Evolutionary conservation across 2,329 filamentous ascomycete species (phyloP).

Genomic region (Dothidotthia symphoricarpi): DNA sequence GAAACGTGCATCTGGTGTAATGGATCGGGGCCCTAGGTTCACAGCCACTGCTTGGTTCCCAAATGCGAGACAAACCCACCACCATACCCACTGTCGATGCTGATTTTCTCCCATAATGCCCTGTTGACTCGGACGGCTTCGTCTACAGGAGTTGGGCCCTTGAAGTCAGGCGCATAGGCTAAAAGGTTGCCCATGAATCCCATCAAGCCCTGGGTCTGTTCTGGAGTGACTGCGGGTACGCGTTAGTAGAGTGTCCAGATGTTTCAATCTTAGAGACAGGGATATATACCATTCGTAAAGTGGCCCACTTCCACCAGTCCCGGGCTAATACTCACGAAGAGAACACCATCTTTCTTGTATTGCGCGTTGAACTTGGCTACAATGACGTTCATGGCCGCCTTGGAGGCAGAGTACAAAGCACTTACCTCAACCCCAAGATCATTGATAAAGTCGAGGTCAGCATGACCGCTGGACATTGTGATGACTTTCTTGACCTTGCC

Average conservation of each 20-base stretch:
- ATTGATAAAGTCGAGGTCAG: conserved; percentile 48
- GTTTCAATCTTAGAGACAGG: background rate
- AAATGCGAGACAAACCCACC: conserved; percentile 57
- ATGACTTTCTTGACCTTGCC: conserved; percentile 57
- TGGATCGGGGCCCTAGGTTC: no score
- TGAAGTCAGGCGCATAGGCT: conserved; percentile 16
- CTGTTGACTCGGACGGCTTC: conserved; percentile 32
- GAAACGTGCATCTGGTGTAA: no score
- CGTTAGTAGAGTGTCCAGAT: background rate
- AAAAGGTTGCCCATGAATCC: conserved; percentile 28
- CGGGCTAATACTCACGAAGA: conserved; percentile 54
- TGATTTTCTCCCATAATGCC: conserved; percentile 39
- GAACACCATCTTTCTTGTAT: conserved; percentile 51
- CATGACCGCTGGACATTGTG: conserved; percentile 49
- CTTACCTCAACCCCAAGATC: conserved; percentile 37
- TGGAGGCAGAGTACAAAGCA: conserved; percentile 50
- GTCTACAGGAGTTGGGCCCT: conserved; percentile 10
- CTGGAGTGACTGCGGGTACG: conserved; percentile 7
- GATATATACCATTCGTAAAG: no score
- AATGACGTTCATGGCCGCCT: conserved; percentile 54
- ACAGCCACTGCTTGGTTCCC: conserved; percentile 56
- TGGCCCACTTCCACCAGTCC: conserved; percentile 51
- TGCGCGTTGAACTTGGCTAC: conserved; percentile 50
- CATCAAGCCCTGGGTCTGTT: conserved; percentile 24
- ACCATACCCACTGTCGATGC: conserved; percentile 48